These are phyloP conservation scores for Nelumbo lutea DNA, from an alignment of 164 flowering plant species.

Conservation along the genomic window DNA sequence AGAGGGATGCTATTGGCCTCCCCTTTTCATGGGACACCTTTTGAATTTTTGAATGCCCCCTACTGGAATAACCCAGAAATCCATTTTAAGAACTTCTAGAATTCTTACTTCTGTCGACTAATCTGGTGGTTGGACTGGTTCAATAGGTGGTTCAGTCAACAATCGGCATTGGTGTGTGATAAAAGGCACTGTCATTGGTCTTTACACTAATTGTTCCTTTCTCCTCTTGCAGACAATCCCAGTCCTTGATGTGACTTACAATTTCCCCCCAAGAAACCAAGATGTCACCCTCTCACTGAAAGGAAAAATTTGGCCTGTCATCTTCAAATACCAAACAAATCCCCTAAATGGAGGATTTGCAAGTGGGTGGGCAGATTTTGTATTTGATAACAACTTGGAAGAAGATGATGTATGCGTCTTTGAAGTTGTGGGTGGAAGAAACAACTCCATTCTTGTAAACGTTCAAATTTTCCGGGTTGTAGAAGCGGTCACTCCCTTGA, in stretches of 20 bases:
- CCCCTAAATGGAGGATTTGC: background rate
- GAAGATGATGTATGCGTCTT: background rate
- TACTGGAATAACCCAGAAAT: too few relatives aligned
- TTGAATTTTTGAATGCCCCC: too few relatives aligned
- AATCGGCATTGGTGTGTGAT: too few relatives aligned
- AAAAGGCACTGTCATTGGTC: too few relatives aligned
- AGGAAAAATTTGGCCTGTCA: background rate
- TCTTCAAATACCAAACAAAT: background rate
- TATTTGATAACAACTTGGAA: background rate
- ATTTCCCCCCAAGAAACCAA: background rate
- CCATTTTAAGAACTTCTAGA: too few relatives aligned
- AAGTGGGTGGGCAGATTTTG: background rate
- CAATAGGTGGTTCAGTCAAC: too few relatives aligned
- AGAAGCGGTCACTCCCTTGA: background rate
- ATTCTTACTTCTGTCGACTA: too few relatives aligned
- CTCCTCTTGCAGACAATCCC: background rate
- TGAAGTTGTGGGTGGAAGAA: background rate
- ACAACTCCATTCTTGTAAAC: background rate
- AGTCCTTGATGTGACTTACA: background rate
- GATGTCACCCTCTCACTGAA: background rate
- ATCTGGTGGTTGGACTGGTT: too few relatives aligned
- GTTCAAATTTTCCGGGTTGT: background rate
- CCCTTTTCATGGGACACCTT: too few relatives aligned
- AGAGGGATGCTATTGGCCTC: too few relatives aligned
- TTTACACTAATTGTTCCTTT: too few relatives aligned